These are phyloP conservation scores for Schoenoplectus tabernaemontani DNA, from an alignment of 202 grass and related monocot genomes.

Conservation along the genomic window DNA sequence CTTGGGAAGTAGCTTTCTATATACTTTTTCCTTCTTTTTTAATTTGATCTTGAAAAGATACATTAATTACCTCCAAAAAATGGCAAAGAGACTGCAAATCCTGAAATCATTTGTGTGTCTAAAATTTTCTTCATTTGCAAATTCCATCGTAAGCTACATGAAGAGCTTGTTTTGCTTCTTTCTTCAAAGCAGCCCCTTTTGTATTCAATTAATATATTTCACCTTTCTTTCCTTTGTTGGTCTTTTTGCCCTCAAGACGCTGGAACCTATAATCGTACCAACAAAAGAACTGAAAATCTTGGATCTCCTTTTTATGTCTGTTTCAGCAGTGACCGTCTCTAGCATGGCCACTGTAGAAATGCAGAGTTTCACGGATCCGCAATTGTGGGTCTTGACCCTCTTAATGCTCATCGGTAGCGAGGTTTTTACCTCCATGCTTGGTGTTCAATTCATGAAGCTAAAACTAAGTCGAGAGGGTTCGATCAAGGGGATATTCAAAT, in stretches of 20 bases:
- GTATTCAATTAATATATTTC: conserved; percentile 37
- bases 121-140: conserved; percentile 33
- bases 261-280: conserved; percentile 29
- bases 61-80: background rate
- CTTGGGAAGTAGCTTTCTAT: background rate
- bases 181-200: conserved; percentile 36
- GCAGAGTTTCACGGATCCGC: conserved; percentile 52
- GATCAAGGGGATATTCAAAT: conserved; percentile 11
- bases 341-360: conserved; percentile 73
- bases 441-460: conserved; percentile 30
- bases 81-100: conserved; percentile 16
- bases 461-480: conserved; percentile 22
- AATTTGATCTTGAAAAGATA: conserved; percentile 23
- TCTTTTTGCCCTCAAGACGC: conserved; percentile 35
- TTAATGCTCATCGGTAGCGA: conserved; percentile 62
- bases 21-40: no score
- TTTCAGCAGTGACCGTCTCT: conserved; percentile 68
- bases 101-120: conserved; percentile 18
- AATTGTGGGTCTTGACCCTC: conserved; percentile 48
- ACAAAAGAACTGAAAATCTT: conserved; percentile 20
- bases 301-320: conserved; percentile 56
- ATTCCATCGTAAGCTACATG: conserved; percentile 20
- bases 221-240: conserved; percentile 44
- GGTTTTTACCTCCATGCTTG: conserved; percentile 55
- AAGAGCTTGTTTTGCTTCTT: conserved; percentile 40